Evolutionary conservation across 192 early-diverging fungal genomes (phyloP), one percentile per base, ranked within the genome.

Genomic region (Linnemannia schmuckeri): DNA sequence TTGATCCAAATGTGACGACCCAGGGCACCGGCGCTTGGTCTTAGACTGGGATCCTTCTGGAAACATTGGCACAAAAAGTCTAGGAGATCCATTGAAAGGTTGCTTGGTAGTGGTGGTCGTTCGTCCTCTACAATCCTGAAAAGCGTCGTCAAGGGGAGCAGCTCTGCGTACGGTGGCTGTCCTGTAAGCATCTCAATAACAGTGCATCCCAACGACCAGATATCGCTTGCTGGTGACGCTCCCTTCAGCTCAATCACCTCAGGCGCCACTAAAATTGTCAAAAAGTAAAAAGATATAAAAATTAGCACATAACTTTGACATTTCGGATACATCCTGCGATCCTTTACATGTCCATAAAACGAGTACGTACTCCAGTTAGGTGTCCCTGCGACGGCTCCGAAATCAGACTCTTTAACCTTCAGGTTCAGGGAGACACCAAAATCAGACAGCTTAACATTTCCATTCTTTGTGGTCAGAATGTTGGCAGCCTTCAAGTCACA

Each of bases 401-500:
- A 89, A 73, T 95, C 94, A 33, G 94, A 93, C 70, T 95, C 94
- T 20, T 92, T 91, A 73, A 87, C 91, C 4, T 93, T 90, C 30
- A 98, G 93, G 66, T 98, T 97, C 44, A 96, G 91, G 24, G 97
- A 96, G 15, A 99, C 97, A 49, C 98, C 98, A 92, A 99, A 99
- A 82, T 99, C 98, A 0, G 97, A 95, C 42, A 99, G 90, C 85
- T 99, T 99, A 7, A 98, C 97, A 82, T 97, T 94, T 2, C 97
- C 98, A 40, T 94, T 94, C 80, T 99, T 99, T n/a, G 98, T 99
- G 0, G 97, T 96, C 55, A 99, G 86, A 70, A 99, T 96, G 88
- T 99, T 99, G 68, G 97, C 97, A 4, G 96, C 97, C 88, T 99
- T 99, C 35, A 99, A 86, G 86, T 99, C 98, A 75, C 97, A 94